These are phyloP conservation scores for Aspergillus persii DNA, from an alignment of 2,329 filamentous ascomycete genomes.

Conservation along the genomic window DNA sequence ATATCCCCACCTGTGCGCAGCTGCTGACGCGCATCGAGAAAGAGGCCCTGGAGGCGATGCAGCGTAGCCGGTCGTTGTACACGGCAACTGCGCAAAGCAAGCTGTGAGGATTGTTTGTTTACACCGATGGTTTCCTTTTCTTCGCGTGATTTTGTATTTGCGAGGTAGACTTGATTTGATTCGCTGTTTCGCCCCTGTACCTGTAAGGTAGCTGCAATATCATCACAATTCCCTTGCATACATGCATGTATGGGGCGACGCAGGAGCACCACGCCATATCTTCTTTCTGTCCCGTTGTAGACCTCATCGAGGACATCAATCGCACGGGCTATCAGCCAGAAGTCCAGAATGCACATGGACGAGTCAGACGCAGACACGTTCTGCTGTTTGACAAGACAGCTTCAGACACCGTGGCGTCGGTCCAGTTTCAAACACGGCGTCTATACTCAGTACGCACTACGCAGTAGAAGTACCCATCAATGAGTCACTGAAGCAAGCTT, in stretches of 20 bases:
- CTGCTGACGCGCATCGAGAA: slow-evolving; percentile 72
- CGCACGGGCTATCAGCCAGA: neutral
- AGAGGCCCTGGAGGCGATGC: slow-evolving; percentile 68
- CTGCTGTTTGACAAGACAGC: neutral
- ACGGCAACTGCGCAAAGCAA: slow-evolving; percentile 52
- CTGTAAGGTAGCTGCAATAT: neutral
- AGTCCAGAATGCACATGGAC: neutral
- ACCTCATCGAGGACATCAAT: neutral
- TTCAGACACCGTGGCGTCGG: neutral
- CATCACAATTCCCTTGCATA: neutral
- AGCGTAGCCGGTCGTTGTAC: slow-evolving; percentile 57
- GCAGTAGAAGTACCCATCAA: too few relatives aligned
- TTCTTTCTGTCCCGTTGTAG: too few relatives aligned
- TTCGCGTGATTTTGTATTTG: neutral
- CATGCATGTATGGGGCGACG: neutral
- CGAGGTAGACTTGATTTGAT: neutral
- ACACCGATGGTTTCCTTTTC: neutral
- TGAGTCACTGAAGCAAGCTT: neutral
- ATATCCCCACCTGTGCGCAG: slow-evolving; percentile 72
- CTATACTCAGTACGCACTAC: neutral
- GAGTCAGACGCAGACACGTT: neutral
- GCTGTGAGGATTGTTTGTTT: slow-evolving; percentile 42
- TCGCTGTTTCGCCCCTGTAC: neutral
- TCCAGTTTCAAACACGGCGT: neutral
- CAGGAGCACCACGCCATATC: neutral